Percentiles rank a stretch among this genome's conserved stretches.
These are phyloP conservation scores for Pleurotus pulmonarius DNA, from an alignment of 768 basidiomycete genomes.

Conservation along the genomic window DNA sequence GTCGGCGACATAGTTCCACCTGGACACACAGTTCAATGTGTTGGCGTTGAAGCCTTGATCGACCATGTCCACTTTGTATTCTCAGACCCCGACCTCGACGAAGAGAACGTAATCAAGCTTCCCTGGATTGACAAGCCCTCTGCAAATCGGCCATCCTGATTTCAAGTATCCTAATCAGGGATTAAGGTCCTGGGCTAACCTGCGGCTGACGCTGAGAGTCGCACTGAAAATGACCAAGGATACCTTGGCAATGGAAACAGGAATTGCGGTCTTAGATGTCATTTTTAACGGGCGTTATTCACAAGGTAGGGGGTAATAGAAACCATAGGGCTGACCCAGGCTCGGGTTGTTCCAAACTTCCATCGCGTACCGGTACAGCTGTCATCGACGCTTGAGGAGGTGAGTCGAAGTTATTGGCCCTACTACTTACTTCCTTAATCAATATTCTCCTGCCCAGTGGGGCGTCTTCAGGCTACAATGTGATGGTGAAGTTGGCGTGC, in stretches of 20 bases:
- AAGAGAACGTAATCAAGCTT: constrained; percentile 37
- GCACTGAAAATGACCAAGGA: too few relatives aligned
- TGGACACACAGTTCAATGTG: neutral
- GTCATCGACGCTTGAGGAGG: constrained; percentile 61
- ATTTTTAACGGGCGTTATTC: constrained; percentile 46
- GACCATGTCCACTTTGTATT: constrained; percentile 47
- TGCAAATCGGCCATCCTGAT: neutral
- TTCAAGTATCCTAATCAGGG: constrained; percentile 23
- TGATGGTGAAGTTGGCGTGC: constrained; percentile 68
- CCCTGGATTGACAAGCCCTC: constrained; percentile 35
- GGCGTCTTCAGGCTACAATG: constrained; percentile 58
- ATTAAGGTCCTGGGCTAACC: constrained; percentile 21
- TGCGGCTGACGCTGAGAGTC: too few relatives aligned
- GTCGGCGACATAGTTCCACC: constrained; percentile 57
- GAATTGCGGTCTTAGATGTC: constrained; percentile 46
- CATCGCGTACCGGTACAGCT: constrained; percentile 36
- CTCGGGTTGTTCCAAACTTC: constrained; percentile 29
- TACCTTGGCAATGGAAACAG: constrained; percentile 58
- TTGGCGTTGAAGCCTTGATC: constrained; percentile 29
- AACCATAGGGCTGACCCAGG: constrained; percentile 32
- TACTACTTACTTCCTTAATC: neutral
- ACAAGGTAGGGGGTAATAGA: constrained; percentile 58
- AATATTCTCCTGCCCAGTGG: constrained; percentile 77
- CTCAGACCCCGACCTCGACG: constrained; percentile 43
- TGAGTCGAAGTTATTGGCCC: constrained; percentile 16